Evolutionary conservation across 805 yeast species (phyloP).

Genomic region (Yarrowia sp.): DNA sequence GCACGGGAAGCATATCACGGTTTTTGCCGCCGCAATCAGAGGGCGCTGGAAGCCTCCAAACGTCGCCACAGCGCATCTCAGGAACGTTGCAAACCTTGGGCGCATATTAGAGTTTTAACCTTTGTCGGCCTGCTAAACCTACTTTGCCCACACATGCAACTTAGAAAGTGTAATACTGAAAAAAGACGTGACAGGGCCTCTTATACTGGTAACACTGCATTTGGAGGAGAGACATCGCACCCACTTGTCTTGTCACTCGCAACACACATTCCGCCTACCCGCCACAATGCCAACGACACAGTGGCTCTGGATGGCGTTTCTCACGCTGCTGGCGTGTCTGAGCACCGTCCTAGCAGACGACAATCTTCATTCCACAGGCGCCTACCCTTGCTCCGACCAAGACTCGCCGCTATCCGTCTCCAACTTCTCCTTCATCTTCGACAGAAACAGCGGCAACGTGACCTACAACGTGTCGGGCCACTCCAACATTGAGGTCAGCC

Average conservation of each 20-base stretch:
- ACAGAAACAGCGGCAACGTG: constrained; percentile 10
- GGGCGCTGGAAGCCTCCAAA: too few relatives aligned
- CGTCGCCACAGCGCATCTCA: background rate
- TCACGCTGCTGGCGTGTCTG: constrained; percentile 2
- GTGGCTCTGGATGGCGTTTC: background rate
- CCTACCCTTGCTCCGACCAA: constrained; percentile 18
- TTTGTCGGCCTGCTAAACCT: background rate
- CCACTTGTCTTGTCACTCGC: background rate
- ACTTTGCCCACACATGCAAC: background rate
- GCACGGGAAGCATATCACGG: background rate
- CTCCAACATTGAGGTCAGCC: constrained; percentile 20
- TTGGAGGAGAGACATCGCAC: too few relatives aligned
- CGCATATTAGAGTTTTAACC: background rate
- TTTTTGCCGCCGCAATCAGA: too few relatives aligned
- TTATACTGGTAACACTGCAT: background rate
- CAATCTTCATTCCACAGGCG: constrained; percentile 24
- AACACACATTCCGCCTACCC: background rate
- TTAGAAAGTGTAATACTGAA: background rate
- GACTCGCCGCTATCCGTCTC: constrained; percentile 10
- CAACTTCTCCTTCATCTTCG: constrained; percentile 20
- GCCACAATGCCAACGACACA: background rate
- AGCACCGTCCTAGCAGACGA: background rate
- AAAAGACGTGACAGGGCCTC: background rate
- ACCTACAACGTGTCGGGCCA: constrained; percentile 18
- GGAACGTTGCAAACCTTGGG: constrained; percentile 6